These are phyloP conservation scores for Penicillium janthinellum DNA, from an alignment of 2,329 filamentous ascomycete genomes.

Conservation along the genomic window DNA sequence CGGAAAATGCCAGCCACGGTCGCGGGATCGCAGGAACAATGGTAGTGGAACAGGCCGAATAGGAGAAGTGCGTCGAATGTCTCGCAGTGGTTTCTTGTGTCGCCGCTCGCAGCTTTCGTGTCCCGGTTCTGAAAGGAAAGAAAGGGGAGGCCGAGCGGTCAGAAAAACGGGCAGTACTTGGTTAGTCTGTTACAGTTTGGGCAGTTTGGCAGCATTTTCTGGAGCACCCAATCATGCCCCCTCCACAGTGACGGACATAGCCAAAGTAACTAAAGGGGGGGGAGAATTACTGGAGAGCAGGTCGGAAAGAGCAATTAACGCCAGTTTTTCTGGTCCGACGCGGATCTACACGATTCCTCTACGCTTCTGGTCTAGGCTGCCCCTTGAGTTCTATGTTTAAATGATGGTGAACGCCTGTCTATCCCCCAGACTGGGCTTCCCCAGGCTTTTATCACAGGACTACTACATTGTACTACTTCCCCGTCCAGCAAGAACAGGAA, in stretches of 20 bases:
- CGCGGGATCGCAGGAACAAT: not conserved
- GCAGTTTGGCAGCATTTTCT: constrained; percentile 1
- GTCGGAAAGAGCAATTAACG: not conserved
- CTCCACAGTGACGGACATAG: not conserved
- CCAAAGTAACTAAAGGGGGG: constrained; percentile 15
- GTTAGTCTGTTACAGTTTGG: not conserved
- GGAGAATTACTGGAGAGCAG: not conserved
- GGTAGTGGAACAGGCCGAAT: not conserved
- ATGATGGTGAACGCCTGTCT: not conserved
- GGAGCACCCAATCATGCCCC: constrained; percentile 20
- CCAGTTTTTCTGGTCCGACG: not conserved
- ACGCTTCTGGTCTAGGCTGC: not conserved
- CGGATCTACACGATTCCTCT: not conserved
- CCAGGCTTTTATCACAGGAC: not conserved
- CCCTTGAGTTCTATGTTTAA: not conserved
- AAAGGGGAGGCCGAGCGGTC: constrained; percentile 31
- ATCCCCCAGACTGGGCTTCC: not conserved
- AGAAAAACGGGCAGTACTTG: constrained; percentile 18
- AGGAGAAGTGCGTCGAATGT: constrained; percentile 2
- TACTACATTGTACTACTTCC: not conserved
- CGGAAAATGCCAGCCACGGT: not conserved
- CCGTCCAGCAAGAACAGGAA: not conserved
- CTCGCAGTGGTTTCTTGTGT: constrained; percentile 6
- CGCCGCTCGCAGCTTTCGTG: constrained; percentile 2
- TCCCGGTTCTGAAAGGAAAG: constrained; percentile 14